Evolutionary conservation across 495 filamentous ascomycete genomes (phyloP), one percentile per base, ranked within the genome.

Genomic region (Staphylotrichum tortipilum): DNA sequence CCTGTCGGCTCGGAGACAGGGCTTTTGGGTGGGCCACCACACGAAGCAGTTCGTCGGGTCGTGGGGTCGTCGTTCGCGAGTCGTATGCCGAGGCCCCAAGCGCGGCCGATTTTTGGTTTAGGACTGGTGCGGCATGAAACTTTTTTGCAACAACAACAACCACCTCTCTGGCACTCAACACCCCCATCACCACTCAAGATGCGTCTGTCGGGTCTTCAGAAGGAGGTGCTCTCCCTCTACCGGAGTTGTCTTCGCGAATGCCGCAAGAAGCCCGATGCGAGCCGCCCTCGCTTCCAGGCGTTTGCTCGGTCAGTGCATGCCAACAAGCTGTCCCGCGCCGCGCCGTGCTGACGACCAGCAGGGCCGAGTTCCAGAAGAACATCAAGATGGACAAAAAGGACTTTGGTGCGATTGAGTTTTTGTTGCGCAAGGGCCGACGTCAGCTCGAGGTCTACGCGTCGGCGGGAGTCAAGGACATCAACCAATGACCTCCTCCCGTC

Each of bases 191-290:
- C 17, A 33, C 40, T n/a, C n/a, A n/a, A n/a, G 39, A 78, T 77
- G 73, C 78, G 81, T 60, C 75, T 86, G 17, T 94, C 91, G 8
- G 94, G 94, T 30, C 74, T 97, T n/a, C 94, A 98, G 60, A 83
- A 80, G 61, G 86, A 94, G 47, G 90, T 98, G 7, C 66, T 97
- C 34, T 74, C 80, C 30, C 79, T 98, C 9, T 98, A 97, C 59
- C 82, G 89, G 39, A 78, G 80, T 57, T 96, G 89, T 57, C 73
- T 98, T 23, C 76, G 89, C 42, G 86, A 84, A 58, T 79, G 82
- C 45, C 75, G 82, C 45, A 86, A 83, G 57, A 98, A 98, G 67
- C 89, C 92, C 43, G 57, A 68, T 54, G 64, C 68, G 19, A 68
- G 66, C 10, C 64, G 58, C 17, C 37, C 57, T 12, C 67, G 72